These are phyloP conservation scores for Aotearoamyces nothofagi DNA, from an alignment of 2,329 filamentous ascomycete genomes.

Conservation along the genomic window DNA sequence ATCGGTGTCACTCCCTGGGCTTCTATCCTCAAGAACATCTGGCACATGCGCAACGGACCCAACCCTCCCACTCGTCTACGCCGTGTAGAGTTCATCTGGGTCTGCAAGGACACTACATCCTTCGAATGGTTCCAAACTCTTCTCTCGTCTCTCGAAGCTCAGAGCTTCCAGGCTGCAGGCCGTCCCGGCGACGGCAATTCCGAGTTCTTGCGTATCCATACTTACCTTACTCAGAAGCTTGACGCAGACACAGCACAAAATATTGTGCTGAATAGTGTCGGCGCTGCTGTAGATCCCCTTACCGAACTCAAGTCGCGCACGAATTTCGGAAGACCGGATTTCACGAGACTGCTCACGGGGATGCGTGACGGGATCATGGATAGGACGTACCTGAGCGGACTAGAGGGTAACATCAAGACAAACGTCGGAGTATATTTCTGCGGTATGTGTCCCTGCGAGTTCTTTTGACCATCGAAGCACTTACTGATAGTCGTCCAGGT, in stretches of 20 bases:
- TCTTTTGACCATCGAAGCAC: slow-evolving; percentile 28
- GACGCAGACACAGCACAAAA: slow-evolving; percentile 90
- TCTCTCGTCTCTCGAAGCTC: slow-evolving; percentile 76
- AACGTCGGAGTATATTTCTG: slow-evolving; percentile 98
- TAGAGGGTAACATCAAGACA: slow-evolving; percentile 62
- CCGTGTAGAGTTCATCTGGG: slow-evolving; percentile 97
- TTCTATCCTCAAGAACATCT: slow-evolving; percentile 89
- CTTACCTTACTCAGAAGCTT: slow-evolving; percentile 86
- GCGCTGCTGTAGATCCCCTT: slow-evolving; percentile 72
- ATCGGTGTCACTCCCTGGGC: slow-evolving; percentile 84
- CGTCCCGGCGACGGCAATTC: slow-evolving; percentile 50
- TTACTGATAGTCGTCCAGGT: no score
- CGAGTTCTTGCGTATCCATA: slow-evolving; percentile 95
- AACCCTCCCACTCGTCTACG: slow-evolving; percentile 82
- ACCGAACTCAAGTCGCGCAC: slow-evolving; percentile 83
- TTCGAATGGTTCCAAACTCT: slow-evolving; percentile 99
- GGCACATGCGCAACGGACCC: slow-evolving; percentile 81
- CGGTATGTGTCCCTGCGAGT: no score
- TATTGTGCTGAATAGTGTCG: slow-evolving; percentile 92
- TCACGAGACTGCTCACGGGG: slow-evolving; percentile 58
- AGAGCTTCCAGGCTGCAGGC: slow-evolving; percentile 56
- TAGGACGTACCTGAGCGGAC: slow-evolving; percentile 68
- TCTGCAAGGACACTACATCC: slow-evolving; percentile 86
- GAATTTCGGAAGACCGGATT: slow-evolving; percentile 91
- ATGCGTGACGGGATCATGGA: slow-evolving; percentile 84